Evolutionary conservation across 305 asterid genomes (phyloP).

Genomic region (Withania somnifera): DNA sequence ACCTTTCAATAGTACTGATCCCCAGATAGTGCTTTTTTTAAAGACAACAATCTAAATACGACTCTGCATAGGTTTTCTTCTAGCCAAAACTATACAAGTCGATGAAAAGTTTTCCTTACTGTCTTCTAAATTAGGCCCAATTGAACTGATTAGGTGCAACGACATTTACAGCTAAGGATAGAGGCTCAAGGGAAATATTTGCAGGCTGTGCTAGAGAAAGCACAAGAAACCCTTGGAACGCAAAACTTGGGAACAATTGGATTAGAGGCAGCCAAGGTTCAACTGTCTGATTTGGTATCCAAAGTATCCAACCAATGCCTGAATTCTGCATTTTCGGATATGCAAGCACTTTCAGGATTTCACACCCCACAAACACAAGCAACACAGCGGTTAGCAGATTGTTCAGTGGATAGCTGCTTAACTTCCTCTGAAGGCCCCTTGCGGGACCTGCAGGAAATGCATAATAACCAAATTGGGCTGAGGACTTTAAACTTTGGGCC

Average conservation of each 20-base stretch:
- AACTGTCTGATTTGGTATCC: conserved; percentile 64
- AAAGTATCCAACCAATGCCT: conserved; percentile 77
- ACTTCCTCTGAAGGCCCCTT: conserved; percentile 53
- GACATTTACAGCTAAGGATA: conserved; percentile 78
- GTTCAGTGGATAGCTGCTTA: conserved; percentile 70
- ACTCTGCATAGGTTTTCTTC: not conserved
- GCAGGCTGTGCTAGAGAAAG: conserved; percentile 83
- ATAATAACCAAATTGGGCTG: conserved; percentile 27
- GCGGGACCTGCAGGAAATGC: conserved; percentile 42
- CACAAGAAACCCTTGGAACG: conserved; percentile 83
- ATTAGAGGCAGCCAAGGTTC: conserved; percentile 75
- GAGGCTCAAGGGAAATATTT: conserved; percentile 94
- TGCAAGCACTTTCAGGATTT: conserved; percentile 43
- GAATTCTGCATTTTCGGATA: conserved; percentile 52
- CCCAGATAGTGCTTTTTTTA: not conserved
- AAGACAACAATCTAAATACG: not conserved
- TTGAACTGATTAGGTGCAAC: conserved; percentile 60
- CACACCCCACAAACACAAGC: conserved; percentile 39
- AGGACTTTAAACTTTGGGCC: conserved; percentile 28
- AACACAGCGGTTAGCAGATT: conserved; percentile 40
- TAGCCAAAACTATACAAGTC: not conserved
- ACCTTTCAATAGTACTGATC: not conserved
- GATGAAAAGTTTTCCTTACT: not conserved
- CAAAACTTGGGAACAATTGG: conserved; percentile 59
- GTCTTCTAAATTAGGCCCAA: conserved; percentile 7